These are phyloP conservation scores for Globisporangium cederbergense DNA, from an alignment of 352 stramenopile species.

Conservation along the genomic window DNA sequence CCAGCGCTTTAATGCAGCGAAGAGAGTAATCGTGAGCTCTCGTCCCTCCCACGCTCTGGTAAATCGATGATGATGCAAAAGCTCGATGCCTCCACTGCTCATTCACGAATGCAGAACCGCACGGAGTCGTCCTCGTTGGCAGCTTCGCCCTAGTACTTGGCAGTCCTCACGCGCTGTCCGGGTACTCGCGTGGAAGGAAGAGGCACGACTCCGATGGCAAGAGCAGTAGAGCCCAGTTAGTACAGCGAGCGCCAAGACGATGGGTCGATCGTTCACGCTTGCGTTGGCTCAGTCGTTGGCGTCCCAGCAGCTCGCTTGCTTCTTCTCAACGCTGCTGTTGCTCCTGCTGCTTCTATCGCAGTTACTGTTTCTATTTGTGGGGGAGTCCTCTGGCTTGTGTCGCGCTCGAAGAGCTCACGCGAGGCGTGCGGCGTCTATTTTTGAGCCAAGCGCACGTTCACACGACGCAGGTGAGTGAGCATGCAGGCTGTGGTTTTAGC, in stretches of 20 bases:
- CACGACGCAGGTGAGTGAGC: no score
- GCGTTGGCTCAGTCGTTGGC: not conserved
- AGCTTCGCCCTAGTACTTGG: not conserved
- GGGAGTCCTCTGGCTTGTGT: not conserved
- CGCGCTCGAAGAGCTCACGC: not conserved
- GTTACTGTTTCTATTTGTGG: not conserved
- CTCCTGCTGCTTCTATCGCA: not conserved
- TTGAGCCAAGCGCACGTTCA: not conserved
- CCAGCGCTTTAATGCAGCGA: not conserved
- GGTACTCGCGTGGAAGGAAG: no score
- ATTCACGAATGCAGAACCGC: not conserved
- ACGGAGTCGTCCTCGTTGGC: not conserved
- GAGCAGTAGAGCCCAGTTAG: not conserved
- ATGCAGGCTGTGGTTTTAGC: no score
- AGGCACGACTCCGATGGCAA: not conserved
- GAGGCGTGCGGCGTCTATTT: not conserved
- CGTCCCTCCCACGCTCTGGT: not conserved
- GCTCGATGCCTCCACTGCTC: not conserved
- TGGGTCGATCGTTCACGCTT: not conserved
- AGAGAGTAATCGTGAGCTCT: not conserved
- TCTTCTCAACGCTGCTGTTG: not conserved
- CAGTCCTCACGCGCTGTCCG: not conserved
- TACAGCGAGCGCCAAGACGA: not conserved
- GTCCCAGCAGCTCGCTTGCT: not conserved
- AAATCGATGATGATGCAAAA: not conserved